Percentiles rank a stretch among this genome's conserved stretches.
Conservation (phyloP, 768 basidiomycete species). For the Russula sp. region DNA sequence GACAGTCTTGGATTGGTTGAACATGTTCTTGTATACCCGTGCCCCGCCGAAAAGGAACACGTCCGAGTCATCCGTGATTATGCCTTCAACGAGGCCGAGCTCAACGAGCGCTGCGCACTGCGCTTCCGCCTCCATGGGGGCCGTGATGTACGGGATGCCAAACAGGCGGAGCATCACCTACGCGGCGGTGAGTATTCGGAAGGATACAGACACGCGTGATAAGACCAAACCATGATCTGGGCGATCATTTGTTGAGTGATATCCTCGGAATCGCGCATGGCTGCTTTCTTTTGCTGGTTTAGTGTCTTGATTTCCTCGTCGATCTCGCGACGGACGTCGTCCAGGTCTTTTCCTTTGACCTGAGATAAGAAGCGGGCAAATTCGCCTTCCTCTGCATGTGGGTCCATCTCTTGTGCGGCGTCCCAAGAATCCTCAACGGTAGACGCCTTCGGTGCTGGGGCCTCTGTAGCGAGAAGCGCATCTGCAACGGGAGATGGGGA, state of each 20-base stretch:
- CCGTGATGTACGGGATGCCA: conserved; percentile 96
- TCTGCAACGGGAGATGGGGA: conserved; percentile 31
- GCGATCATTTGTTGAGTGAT: conserved; percentile 91
- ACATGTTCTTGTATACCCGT: conserved; percentile 99
- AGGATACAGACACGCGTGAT: not conserved
- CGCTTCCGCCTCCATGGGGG: conserved; percentile 99
- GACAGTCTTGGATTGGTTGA: conserved; percentile 98
- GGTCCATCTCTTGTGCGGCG: conserved; percentile 79
- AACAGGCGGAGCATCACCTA: conserved; percentile 89
- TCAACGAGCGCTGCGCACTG: conserved; percentile 91
- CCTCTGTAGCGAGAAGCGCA: conserved; percentile 9
- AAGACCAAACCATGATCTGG: conserved; percentile 53
- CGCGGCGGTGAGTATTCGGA: not conserved
- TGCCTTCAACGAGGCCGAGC: conserved; percentile 85
- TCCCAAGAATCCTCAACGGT: conserved; percentile 55
- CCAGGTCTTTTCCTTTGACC: conserved; percentile 79
- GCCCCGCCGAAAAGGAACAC: conserved; percentile 95
- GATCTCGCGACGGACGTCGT: conserved; percentile 78
- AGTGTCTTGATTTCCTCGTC: conserved; percentile 83
- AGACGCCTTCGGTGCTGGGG: conserved; percentile 22
- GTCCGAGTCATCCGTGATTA: conserved; percentile 98
- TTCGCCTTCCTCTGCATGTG: conserved; percentile 72
- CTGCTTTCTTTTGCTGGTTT: conserved; percentile 77
- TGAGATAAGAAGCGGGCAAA: conserved; percentile 91
- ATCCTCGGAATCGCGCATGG: conserved; percentile 91